Base-by-base conservation (phyloP, 148 eudicot genomes). In the Cornus suecica region DNA sequence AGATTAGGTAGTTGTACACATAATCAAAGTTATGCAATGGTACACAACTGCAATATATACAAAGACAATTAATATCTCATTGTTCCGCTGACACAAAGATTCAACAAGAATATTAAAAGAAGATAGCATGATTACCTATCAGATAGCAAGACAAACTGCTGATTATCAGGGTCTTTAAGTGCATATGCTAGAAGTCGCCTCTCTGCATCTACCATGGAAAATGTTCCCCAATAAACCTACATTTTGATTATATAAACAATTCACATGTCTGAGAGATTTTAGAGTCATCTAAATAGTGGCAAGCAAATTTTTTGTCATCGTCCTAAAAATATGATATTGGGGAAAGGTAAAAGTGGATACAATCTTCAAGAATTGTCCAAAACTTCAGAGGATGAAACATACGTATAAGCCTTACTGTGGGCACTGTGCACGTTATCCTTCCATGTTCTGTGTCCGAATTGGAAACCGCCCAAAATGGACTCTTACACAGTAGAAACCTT, bases 181-280 rank as follows among this genome's bases (percentile, higher is more conserved):
- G 91, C 91, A 78, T 86, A 80, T 75, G 87, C 87, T 29, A 88
- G 85, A 30, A 88, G 87, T 84, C 91, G 86, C 76, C 88, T 88
- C 78, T 88, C 91, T 48, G 91, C 91, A 86, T 88, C 91, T 78
- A 88, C 89, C 91, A 88, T 88, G n/a, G 88, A 86, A 72, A 88
- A 84, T 80, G 82, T 84, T 64, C 91, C 91, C 91, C 91, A 88
- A 24, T 70, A 78, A 27, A 88, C 91, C 91, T 88, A 75, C 62
- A 58, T 58, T 58, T 58, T 58, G 15, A 22, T 22, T 22, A 58
- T n/a, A 58, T 20, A 58, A 58, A 4, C 58, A 37, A 37, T 37
- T 37, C 42, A 37, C 10, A 37, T 6, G 9, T 37, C 42, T 37
- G 42, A 37, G 42, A 6, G 7, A 37, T 37, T 37, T 37, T 37